Conservation (phyloP, 2,329 filamentous ascomycete genomes). For the Aspergillus clavatus region DNA sequence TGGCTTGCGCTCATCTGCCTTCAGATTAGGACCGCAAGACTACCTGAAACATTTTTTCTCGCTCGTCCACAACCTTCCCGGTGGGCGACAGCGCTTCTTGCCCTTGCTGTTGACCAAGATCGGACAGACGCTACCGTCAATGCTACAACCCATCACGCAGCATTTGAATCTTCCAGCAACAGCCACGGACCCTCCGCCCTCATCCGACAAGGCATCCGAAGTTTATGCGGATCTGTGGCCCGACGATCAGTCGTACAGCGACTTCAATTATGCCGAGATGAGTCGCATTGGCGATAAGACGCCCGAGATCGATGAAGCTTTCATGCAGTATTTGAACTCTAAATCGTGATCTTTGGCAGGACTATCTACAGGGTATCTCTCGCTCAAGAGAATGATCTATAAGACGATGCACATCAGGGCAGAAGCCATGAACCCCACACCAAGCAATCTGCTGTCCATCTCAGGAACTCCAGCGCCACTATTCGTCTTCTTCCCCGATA, state of each 20-base stretch:
- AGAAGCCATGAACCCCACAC: background rate
- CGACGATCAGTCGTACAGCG: constrained; percentile 2
- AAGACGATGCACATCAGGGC: background rate
- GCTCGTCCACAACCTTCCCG: constrained; percentile 66
- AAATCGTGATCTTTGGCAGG: background rate
- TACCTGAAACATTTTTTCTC: constrained; percentile 66
- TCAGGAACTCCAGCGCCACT: background rate
- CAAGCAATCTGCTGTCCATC: background rate
- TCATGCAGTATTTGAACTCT: constrained; percentile 10
- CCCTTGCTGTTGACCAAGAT: constrained; percentile 73
- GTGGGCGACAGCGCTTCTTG: constrained; percentile 69
- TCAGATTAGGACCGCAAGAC: constrained; percentile 64
- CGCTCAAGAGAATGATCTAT: background rate
- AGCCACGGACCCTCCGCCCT: no score
- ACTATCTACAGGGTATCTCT: no score
- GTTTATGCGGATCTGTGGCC: background rate
- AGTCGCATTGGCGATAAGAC: constrained; percentile 19
- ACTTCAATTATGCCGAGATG: constrained; percentile 20
- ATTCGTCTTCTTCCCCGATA: background rate
- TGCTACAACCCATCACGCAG: constrained; percentile 16
- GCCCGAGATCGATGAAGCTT: constrained; percentile 16
- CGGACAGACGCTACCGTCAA: constrained; percentile 60
- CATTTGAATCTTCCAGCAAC: constrained; percentile 17
- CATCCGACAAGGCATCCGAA: background rate
- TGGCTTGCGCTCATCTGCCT: constrained; percentile 56